Percentiles rank a stretch among this genome's conserved stretches.
Evolutionary conservation across 768 basidiomycete genomes (phyloP).

Genomic region (Auricularia sp.): DNA sequence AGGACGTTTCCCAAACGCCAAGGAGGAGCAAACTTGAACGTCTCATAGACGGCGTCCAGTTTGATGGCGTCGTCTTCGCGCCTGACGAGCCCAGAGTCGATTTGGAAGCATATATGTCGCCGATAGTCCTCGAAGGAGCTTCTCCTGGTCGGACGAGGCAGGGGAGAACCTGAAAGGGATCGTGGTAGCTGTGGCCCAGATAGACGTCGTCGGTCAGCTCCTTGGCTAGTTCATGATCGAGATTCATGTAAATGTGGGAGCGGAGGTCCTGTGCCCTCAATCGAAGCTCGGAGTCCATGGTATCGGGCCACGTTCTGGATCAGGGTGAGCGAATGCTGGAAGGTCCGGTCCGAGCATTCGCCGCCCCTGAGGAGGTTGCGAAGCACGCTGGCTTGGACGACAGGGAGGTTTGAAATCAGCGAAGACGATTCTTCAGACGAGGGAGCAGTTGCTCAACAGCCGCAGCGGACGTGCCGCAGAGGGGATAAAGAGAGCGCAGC

Average conservation of each 20-base stretch:
- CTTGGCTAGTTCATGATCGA: slow-evolving; percentile 56
- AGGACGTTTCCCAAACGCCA: slow-evolving; percentile 91
- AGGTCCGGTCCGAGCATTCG: slow-evolving; percentile 93
- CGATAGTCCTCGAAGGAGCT: slow-evolving; percentile 92
- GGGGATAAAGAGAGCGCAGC: background rate
- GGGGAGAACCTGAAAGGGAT: slow-evolving; percentile 87
- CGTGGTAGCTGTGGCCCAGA: slow-evolving; percentile 45
- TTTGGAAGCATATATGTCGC: slow-evolving; percentile 81
- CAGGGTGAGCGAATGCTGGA: slow-evolving; percentile 82
- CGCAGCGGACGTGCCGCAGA: slow-evolving; percentile 8
- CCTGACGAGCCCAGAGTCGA: slow-evolving; percentile 34
- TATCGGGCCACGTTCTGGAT: slow-evolving; percentile 92
- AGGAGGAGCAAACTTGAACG: slow-evolving; percentile 79
- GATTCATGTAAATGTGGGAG: slow-evolving; percentile 57
- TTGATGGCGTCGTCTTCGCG: slow-evolving; percentile 43
- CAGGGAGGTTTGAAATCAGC: slow-evolving; percentile 63
- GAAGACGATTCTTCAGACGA: slow-evolving; percentile 8
- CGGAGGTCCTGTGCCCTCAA: slow-evolving; percentile 82
- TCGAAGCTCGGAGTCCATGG: no score
- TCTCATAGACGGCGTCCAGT: slow-evolving; percentile 81
- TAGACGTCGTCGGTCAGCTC: slow-evolving; percentile 43
- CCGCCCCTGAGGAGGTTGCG: slow-evolving; percentile 94
- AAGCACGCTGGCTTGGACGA: slow-evolving; percentile 75
- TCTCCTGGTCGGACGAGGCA: slow-evolving; percentile 92
- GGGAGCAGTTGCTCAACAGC: slow-evolving; percentile 1